phyloP scores from a whole-genome alignment of 176 grass and related monocot genomes.

The Cenchrus fungigraminus region DNA sequence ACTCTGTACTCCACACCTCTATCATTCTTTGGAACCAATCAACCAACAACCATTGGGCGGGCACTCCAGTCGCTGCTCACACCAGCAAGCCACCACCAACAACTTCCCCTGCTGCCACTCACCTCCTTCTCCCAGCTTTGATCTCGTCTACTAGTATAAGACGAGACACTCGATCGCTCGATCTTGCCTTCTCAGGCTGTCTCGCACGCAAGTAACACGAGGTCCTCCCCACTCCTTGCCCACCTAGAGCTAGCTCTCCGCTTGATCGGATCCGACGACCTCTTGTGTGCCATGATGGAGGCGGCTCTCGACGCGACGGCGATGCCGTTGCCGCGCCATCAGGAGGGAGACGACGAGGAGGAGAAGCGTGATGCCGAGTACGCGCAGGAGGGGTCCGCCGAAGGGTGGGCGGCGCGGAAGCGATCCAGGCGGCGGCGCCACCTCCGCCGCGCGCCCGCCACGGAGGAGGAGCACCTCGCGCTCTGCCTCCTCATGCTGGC shows the following conservation, averaged over 20 bases:
- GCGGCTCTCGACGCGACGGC: no score
- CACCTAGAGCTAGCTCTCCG: no score
- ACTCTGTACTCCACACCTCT: background rate
- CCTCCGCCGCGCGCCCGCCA: background rate
- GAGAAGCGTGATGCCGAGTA: no score
- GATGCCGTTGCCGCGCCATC: background rate
- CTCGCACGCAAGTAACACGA: no score
- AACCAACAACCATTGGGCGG: background rate
- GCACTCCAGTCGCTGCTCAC: background rate
- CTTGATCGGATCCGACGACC: no score
- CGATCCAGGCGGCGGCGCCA: constrained; percentile 46
- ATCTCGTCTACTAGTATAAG: background rate
- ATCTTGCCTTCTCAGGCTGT: background rate
- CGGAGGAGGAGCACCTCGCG: constrained; percentile 81
- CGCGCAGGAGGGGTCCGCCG: background rate
- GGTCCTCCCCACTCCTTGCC: no score
- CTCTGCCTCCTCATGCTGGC: constrained; percentile 84
- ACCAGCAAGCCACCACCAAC: background rate
- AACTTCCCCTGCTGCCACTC: background rate
- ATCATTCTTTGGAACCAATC: background rate
- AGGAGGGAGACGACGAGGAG: background rate
- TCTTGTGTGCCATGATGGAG: constrained; percentile 20
- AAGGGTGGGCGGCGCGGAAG: constrained; percentile 58
- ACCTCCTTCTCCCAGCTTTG: no score
- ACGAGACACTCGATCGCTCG: background rate